These are phyloP conservation scores for Mycena belliarum DNA, from an alignment of 768 basidiomycete species.

Conservation along the genomic window DNA sequence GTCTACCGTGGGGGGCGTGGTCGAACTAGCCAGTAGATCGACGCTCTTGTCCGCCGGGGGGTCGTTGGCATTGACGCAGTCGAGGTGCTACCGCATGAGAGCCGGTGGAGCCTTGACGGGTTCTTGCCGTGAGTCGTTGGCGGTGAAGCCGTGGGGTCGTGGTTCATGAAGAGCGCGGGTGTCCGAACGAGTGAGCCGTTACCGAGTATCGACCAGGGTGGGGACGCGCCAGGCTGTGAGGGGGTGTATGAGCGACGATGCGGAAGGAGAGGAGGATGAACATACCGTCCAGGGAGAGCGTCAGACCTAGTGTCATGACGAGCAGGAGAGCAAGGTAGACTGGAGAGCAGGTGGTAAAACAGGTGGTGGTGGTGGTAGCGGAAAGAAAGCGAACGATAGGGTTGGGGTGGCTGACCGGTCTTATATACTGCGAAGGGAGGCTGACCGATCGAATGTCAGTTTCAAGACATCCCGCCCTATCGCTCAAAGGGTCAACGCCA, in stretches of 20 bases:
- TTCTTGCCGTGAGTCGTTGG: neutral
- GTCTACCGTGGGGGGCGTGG: neutral
- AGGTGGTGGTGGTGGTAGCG: conserved; percentile 4
- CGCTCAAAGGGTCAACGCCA: too few species aligned
- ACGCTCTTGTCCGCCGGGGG: neutral
- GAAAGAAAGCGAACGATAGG: neutral
- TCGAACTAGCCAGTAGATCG: neutral
- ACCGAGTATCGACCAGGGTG: too few species aligned
- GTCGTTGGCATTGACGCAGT: neutral
- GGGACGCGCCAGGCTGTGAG: neutral
- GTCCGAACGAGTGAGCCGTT: too few species aligned
- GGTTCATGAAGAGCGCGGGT: neutral
- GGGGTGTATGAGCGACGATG: neutral
- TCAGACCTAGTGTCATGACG: neutral
- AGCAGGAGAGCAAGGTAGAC: neutral
- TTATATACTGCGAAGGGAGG: neutral
- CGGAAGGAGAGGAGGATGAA: neutral
- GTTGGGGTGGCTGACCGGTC: neutral
- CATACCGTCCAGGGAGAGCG: neutral
- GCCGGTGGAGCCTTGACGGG: neutral
- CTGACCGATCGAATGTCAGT: neutral
- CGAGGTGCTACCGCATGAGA: neutral
- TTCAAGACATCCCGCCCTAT: too few species aligned
- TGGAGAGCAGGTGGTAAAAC: neutral
- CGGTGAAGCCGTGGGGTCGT: neutral